Evolutionary conservation across 177 flowering plant species (phyloP), one percentile per base, ranked within the genome.

Genomic region (Vitis hybrid): DNA sequence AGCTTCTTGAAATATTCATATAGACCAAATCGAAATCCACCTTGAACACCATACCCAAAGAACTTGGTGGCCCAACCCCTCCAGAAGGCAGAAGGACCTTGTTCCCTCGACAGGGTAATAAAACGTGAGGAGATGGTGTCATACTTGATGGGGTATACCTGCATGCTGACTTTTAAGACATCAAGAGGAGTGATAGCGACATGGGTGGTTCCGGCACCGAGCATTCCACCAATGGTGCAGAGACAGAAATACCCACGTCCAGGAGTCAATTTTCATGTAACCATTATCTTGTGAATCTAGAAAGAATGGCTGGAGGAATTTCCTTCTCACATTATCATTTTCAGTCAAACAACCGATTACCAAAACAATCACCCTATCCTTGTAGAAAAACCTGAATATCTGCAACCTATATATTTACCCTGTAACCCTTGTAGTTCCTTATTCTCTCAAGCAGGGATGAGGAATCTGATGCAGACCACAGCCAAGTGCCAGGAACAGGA

Each of bases 41-140:
- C 99, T 79, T 94, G 99, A 75, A 78, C 73, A 60, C 97, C 99
- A 80, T 92, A 94, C 14, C 99, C 99, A 59, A 88, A 82, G 32
- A 94, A 78, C 76, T 91, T 94, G 55, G 91, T 90, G 2, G 85
- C 76, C 93, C 97, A 92, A 62, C 97, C 99, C 82, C 97, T 91
- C 95, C 95, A 88, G 66, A 94, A 84, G 2, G 90, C 83, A 65
- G 88, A 82, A 19, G 90, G 83, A 66, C 99, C 97, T 71, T 85
- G 84, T 75, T 94, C 97, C 81, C 71, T 89, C 88, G 75, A 83
- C 1, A 94, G 82, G 35, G 85, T 80, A 52, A 74, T 72, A 9
- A 90, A 81, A 62, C 97, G 80, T 24, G 94, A 84, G 2, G 77
- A 72, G 15, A 91, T 87, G 79, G 83, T 74, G 51, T 70, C 70